phyloP scores from a whole-genome alignment of 805 yeast species.

The Candida cerambycidarum region DNA sequence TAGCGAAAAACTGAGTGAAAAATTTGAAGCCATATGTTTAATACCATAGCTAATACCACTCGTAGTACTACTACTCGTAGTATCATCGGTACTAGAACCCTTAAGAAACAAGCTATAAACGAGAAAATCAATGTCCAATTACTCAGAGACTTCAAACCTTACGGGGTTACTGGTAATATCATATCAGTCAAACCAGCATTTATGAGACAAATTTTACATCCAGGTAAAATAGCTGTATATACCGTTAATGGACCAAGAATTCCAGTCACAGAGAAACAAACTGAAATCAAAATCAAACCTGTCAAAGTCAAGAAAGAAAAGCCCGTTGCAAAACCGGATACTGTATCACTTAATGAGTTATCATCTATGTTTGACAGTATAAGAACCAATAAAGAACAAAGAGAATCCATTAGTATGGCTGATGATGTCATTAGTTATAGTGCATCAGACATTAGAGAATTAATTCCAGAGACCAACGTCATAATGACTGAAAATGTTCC shows the following conservation, averaged over 20 bases:
- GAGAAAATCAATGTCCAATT: slow-evolving; percentile 57
- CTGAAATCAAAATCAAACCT: slow-evolving; percentile 7
- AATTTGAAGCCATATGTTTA: slow-evolving; percentile 5
- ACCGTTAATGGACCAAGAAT: slow-evolving; percentile 43
- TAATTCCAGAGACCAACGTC: slow-evolving; percentile 25
- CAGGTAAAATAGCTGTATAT: slow-evolving; percentile 72
- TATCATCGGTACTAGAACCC: neutral
- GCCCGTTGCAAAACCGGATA: slow-evolving; percentile 11
- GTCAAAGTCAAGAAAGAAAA: slow-evolving; percentile 12
- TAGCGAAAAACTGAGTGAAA: too few relatives aligned
- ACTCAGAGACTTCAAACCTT: slow-evolving; percentile 60
- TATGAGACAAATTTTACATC: slow-evolving; percentile 79
- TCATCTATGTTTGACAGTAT: slow-evolving; percentile 33
- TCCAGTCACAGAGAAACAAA: slow-evolving; percentile 34
- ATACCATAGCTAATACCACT: neutral
- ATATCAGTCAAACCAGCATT: slow-evolving; percentile 72
- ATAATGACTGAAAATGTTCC: slow-evolving; percentile 14
- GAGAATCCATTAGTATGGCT: slow-evolving; percentile 7
- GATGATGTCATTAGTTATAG: slow-evolving; percentile 20
- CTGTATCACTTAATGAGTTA: slow-evolving; percentile 40
- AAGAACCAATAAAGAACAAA: slow-evolving; percentile 14
- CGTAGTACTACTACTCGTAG: neutral
- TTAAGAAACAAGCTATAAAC: slow-evolving; percentile 1
- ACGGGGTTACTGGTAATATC: slow-evolving; percentile 73
- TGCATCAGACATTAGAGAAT: slow-evolving; percentile 31